Base-by-base conservation (phyloP, 1,139 yeast species). In the Magnusiomyces sp. region DNA sequence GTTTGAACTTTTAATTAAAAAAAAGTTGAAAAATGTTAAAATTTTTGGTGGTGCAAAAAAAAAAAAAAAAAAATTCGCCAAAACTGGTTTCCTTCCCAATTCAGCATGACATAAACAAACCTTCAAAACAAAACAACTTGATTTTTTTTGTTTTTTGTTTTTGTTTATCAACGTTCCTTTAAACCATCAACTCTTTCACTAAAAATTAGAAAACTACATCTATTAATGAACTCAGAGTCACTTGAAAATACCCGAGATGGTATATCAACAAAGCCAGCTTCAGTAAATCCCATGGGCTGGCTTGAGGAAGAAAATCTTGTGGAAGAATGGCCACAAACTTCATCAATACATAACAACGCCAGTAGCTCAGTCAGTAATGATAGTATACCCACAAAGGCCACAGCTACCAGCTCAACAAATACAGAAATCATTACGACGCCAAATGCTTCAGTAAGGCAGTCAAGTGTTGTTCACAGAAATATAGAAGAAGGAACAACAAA, bases 351-450 rank as follows among this genome's bases (percentile, higher is more conserved):
- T 7, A 29, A 3, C 20, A 17, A 7, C 5, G 16, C 37, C 4
- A 14, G 5, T 9, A n/a, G n/a, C 37, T 14, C 37, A 4, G 9
- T 14, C 11, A 40, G 31, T 29, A 19, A 19, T 13, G 31, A 23
- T 17, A 23, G 29, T 13, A 23, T 17, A 20, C 20, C 40, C 31
- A 40, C 27, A 14, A 40, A 40, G 31, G 31, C 31, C 17, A 40
- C 27, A 19, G 42, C 42, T 5, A 20, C 32, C 2, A 43, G 40
- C 14, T 14, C 19, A 7, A 17, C 40, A 6, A 29, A 23, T 13
- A 19, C 46, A 4, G 46, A 34, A 10, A 19, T 33, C 2, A 20
- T 34, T 5, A 57, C 57, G 40, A 44, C 53, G 27, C 51, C 46
- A 34, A 34, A n/a, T 13, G 37, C 37, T n/a, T 34, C 37, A 34